These are phyloP conservation scores for Hirsutella rhossiliensis DNA, from an alignment of 2,329 filamentous ascomycete genomes.

Conservation along the genomic window DNA sequence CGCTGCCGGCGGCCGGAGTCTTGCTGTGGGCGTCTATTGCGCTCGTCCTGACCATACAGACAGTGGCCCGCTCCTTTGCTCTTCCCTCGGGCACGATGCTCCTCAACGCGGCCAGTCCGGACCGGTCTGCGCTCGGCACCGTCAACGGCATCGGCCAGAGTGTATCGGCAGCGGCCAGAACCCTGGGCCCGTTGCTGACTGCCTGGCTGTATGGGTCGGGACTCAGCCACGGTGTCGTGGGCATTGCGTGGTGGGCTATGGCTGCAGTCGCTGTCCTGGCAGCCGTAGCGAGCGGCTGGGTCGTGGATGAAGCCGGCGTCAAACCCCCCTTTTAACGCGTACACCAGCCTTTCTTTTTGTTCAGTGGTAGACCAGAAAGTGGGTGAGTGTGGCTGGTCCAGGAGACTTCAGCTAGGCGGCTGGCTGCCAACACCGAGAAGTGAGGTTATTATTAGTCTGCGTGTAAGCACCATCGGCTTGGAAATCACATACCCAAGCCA, in stretches of 20 bases:
- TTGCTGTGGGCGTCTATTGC: slow-evolving; percentile 54
- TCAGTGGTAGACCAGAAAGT: too few relatives aligned
- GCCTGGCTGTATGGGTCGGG: slow-evolving; percentile 49
- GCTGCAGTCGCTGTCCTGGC: neutral
- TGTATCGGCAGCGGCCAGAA: slow-evolving; percentile 44
- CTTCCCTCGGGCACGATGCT: slow-evolving; percentile 33
- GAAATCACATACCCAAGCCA: too few relatives aligned
- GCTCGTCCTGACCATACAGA: slow-evolving; percentile 50
- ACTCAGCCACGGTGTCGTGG: slow-evolving; percentile 42
- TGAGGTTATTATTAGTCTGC: too few relatives aligned
- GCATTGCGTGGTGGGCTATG: slow-evolving; percentile 43
- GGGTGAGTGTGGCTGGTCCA: too few relatives aligned
- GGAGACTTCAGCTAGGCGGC: too few relatives aligned
- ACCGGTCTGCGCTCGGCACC: slow-evolving; percentile 33
- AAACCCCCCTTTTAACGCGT: too few relatives aligned
- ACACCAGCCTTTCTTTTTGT: too few relatives aligned
- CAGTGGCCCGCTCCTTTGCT: slow-evolving; percentile 54
- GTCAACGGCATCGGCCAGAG: slow-evolving; percentile 44
- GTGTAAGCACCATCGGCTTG: too few relatives aligned
- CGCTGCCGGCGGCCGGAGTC: slow-evolving; percentile 38
- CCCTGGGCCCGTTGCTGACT: slow-evolving; percentile 47
- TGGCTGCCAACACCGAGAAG: too few relatives aligned
- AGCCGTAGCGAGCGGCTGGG: neutral
- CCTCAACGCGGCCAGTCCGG: slow-evolving; percentile 35
- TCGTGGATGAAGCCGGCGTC: neutral